These are phyloP conservation scores for Anacardium occidentale DNA, from an alignment of 345 rosid genomes.

Conservation along the genomic window DNA sequence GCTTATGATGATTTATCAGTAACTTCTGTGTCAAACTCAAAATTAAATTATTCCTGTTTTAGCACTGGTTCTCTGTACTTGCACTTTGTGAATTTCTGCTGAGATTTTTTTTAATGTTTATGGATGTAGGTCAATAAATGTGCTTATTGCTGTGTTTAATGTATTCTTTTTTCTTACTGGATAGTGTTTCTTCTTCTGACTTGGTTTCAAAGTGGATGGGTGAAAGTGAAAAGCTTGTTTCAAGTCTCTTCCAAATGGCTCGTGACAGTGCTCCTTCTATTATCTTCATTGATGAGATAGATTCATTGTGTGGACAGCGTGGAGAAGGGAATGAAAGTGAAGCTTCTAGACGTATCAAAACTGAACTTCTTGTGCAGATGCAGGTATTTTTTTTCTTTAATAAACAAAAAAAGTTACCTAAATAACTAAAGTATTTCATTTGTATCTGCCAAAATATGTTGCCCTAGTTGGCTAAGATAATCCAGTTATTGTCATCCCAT, in stretches of 20 bases:
- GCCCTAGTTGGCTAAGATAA: not conserved
- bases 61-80: not conserved
- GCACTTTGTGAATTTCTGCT: not conserved
- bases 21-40: not conserved
- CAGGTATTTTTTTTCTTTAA: constrained; percentile 48
- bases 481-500: not conserved
- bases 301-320: constrained; percentile 86
- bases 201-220: constrained; percentile 99
- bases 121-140: constrained; percentile 5
- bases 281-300: constrained; percentile 91
- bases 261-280: constrained; percentile 95
- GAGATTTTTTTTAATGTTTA: constrained; percentile 2
- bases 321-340: constrained; percentile 97
- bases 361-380: constrained; percentile 98
- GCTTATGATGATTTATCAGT: not conserved
- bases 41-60: not conserved
- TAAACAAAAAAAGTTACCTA: not conserved
- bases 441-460: not conserved
- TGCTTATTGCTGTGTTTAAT: not conserved
- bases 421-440: not conserved
- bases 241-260: constrained; percentile 92
- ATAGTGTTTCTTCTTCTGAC: constrained; percentile 89
- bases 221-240: constrained; percentile 92
- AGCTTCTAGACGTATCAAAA: constrained; percentile 95
- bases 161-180: constrained; percentile 22